Base-by-base conservation (phyloP, 257 asterid species). In the Cinchona pubescens region DNA sequence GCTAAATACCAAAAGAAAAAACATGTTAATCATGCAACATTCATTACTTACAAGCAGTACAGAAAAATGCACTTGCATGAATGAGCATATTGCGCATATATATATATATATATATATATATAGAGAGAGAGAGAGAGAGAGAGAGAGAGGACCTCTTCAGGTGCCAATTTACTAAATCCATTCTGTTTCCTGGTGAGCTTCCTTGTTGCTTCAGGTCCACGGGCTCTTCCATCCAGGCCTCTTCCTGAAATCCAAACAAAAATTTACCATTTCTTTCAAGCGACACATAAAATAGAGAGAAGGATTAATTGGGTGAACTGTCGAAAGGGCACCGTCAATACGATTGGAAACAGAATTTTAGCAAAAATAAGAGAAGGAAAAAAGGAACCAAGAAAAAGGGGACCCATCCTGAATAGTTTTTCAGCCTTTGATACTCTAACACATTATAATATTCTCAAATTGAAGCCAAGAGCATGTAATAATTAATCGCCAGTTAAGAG, bases 131-230 rank as follows among this genome's bases (percentile, higher is more conserved):
- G 46, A 53, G 75, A 56, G 48, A 69, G 67, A 67, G 58, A 29
- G 75, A 67, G 65, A 45, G 69, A 61, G 66, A 64, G 38, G 42
- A 92, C 98, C 98, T 92, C 94, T 81, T 86, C 93, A 0, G 89
- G 96, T 75, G 94, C 93, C 51, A 86, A 83, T 82, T 95, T 92
- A 75, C 82, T 85, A 34, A 73, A 79, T 72, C 86, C 91, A 58
- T 81, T 92, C 69, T 81, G 98, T 79, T 91, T 95, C 81, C 94
- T 87, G 10, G 87, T 72, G 3, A 87, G 91, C 79, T 87, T 90
- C 80, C 91, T 87, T 32, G 88, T 78, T 76, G 87, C 78, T 68
- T 95, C 99, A 12, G 96, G 87, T 65, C 84, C 96, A 69, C 92
- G 98, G 27, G 92, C 72, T 87, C 95, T 89, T 74, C 88, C 94